A percentile compares a stretch with the other conserved stretches of the same genome.
phyloP scores from a whole-genome alignment of 2,329 filamentous ascomycete genomes.

The Lojkania enalia region DNA sequence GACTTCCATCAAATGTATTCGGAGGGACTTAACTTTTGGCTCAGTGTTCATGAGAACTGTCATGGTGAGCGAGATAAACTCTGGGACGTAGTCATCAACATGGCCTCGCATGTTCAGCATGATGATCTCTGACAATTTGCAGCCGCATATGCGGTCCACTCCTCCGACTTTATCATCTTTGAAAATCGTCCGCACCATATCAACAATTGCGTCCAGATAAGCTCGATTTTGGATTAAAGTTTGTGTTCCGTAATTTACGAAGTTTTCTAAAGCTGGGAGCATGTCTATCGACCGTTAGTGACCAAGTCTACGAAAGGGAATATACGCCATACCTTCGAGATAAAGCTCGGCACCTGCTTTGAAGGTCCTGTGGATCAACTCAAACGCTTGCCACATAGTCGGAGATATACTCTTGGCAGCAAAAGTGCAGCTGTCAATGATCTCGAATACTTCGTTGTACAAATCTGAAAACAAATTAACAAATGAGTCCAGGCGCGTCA shows the following conservation, averaged over 20 bases:
- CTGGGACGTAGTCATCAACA: conserved; percentile 84
- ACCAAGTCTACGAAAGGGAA: neutral
- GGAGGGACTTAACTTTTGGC: conserved; percentile 87
- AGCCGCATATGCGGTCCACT: conserved; percentile 93
- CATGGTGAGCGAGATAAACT: conserved; percentile 91
- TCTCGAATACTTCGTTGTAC: conserved; percentile 98
- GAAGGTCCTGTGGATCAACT: conserved; percentile 94
- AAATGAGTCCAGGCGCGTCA: conserved; percentile 1
- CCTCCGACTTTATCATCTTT: conserved; percentile 87
- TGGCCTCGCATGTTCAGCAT: conserved; percentile 92
- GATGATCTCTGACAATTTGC: conserved; percentile 94
- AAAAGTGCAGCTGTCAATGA: conserved; percentile 98
- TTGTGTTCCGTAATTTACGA: conserved; percentile 86
- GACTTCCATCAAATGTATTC: conserved; percentile 98
- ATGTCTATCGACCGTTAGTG: conserved; percentile 64
- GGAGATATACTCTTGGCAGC: conserved; percentile 93
- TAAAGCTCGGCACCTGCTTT: conserved; percentile 97
- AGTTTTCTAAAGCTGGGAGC: conserved; percentile 97
- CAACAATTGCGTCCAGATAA: conserved; percentile 84
- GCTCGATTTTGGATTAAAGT: conserved; percentile 80
- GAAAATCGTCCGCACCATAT: conserved; percentile 97
- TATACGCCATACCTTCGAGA: conserved; percentile 64
- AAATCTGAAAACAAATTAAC: conserved; percentile 62
- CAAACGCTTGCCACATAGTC: conserved; percentile 98
- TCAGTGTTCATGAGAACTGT: conserved; percentile 73